Evolutionary conservation across 2,329 filamentous ascomycete species (phyloP).

Genomic region (Fusarium lateritium): DNA sequence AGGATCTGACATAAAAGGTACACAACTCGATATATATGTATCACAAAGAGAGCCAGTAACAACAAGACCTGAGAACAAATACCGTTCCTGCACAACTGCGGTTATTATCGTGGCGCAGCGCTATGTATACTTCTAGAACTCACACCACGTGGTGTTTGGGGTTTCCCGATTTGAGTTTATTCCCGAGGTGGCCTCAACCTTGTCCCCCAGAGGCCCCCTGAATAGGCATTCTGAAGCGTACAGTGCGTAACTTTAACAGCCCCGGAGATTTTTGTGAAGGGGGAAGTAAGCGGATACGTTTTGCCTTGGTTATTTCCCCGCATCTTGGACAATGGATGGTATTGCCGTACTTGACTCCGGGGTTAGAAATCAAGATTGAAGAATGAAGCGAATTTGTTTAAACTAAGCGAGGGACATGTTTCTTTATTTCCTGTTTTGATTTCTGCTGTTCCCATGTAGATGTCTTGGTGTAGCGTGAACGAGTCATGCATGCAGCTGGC

Average conservation of each 20-base stretch:
- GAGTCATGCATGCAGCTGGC: background rate
- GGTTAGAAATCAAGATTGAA: background rate
- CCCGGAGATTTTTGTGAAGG: background rate
- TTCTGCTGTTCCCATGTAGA: too few species aligned
- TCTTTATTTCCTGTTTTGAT: background rate
- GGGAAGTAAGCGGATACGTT: background rate
- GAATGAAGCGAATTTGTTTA: background rate
- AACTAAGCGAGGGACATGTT: background rate
- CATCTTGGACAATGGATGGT: background rate
- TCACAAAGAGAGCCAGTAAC: background rate
- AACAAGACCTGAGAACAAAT: background rate
- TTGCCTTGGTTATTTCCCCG: background rate
- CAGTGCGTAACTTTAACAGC: background rate
- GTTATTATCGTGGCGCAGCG: background rate
- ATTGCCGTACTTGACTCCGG: background rate
- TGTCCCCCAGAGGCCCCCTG: background rate
- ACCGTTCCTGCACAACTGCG: background rate
- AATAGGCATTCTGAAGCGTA: conserved; percentile 21
- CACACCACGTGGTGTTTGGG: conserved; percentile 6
- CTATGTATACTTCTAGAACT: conserved; percentile 5
- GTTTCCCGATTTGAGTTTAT: background rate
- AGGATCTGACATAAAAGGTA: too few species aligned
- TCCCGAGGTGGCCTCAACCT: background rate
- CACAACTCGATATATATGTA: too few species aligned
- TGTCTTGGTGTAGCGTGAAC: background rate